A percentile compares a stretch with the other conserved stretches of the same genome.
Conservation (phyloP, 306 rosid species). For the Lathyrus oleraceus region DNA sequence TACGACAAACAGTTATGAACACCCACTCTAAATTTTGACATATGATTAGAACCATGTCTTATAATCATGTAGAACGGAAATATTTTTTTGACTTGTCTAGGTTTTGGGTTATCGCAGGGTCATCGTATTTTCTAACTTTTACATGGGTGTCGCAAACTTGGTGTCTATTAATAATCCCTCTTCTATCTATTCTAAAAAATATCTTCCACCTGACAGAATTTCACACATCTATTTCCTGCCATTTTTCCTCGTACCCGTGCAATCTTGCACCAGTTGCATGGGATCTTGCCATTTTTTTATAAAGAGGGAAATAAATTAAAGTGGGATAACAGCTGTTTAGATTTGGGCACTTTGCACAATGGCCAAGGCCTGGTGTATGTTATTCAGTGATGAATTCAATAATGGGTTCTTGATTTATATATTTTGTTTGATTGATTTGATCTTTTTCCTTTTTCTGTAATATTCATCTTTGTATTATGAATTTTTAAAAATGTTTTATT, state of each 20-base stretch:
- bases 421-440: constrained; percentile 24
- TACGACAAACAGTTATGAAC: neutral
- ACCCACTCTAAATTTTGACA: neutral
- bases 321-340: constrained; percentile 6
- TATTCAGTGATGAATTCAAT: constrained; percentile 14
- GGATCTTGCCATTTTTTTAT: neutral
- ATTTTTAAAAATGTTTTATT: constrained; percentile 24
- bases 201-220: neutral
- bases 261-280: neutral
- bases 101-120: constrained; percentile 2
- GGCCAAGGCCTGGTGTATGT: constrained; percentile 6
- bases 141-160: neutral
- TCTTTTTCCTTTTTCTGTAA: constrained; percentile 12
- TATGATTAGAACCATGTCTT: neutral
- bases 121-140: constrained; percentile 24
- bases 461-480: constrained; percentile 7
- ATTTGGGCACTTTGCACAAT: constrained; percentile 26
- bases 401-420: neutral
- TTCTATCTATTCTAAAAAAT: neutral
- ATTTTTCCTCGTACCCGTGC: neutral
- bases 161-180: constrained; percentile 15
- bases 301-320: neutral
- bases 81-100: neutral
- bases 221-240: neutral
- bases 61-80: neutral